phyloP scores from a whole-genome alignment of 345 rosid species.

The Draba incana region DNA sequence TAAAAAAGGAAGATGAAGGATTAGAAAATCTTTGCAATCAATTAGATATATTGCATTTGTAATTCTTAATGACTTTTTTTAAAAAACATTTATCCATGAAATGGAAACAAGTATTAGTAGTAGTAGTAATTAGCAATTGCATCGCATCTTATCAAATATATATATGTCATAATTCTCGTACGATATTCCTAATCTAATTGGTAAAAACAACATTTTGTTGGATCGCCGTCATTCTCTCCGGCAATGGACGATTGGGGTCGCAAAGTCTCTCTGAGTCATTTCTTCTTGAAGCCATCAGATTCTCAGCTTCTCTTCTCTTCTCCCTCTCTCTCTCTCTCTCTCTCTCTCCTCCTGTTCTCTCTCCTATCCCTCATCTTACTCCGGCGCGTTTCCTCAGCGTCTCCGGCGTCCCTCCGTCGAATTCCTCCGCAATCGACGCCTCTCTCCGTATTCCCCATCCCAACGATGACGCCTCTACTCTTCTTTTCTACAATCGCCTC shows the following conservation, averaged over 20 bases:
- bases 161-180: too few species aligned
- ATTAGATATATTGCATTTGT: too few species aligned
- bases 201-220: too few species aligned
- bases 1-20: too few species aligned
- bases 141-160: too few species aligned
- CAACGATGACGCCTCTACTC: conserved; percentile 26
- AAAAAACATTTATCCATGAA: too few species aligned
- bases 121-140: too few species aligned
- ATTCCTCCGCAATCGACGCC: background rate
- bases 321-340: conserved; percentile 52
- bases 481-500: conserved; percentile 53
- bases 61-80: too few species aligned
- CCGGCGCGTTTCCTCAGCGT: conserved; percentile 55
- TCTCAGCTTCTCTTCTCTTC: conserved; percentile 48
- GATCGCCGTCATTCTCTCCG: conserved; percentile 8
- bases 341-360: conserved; percentile 52
- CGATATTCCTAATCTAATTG: too few species aligned
- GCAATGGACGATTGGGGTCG: conserved; percentile 36
- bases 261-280: conserved; percentile 31
- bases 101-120: too few species aligned
- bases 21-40: too few species aligned
- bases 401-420: conserved; percentile 47
- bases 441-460: conserved; percentile 33
- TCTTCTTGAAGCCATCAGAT: conserved; percentile 45
- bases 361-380: conserved; percentile 54